Conservation (phyloP, 495 filamentous ascomycete species). For the Penicillium fimorum region DNA sequence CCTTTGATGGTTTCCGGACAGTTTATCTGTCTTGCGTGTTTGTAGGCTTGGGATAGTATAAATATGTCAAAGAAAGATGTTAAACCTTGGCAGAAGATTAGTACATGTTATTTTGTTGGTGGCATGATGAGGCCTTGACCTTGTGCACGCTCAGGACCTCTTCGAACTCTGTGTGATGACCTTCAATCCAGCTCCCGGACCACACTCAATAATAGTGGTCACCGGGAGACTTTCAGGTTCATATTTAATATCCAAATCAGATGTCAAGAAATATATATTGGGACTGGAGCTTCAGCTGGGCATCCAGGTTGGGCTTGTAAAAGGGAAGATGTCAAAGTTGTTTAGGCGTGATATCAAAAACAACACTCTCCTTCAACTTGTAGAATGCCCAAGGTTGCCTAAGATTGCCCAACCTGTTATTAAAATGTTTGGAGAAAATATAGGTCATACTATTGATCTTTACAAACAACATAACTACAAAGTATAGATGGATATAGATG, state of each 20-base stretch:
- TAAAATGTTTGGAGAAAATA: not conserved
- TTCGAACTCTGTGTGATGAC: not conserved
- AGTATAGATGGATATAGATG: not conserved
- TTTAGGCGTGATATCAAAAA: not conserved
- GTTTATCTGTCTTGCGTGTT: not conserved
- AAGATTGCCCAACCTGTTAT: not conserved
- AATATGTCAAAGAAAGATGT: not conserved
- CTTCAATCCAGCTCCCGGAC: not conserved
- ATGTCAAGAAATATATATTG: not conserved
- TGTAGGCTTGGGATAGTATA: not conserved
- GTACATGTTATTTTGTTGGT: no score
- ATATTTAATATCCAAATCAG: not conserved
- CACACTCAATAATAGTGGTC: not conserved
- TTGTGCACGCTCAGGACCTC: not conserved
- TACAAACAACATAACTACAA: not conserved
- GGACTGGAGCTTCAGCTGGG: not conserved
- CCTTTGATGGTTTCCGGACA: not conserved
- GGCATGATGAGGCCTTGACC: not conserved
- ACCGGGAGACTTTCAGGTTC: not conserved
- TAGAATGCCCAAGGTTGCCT: not conserved
- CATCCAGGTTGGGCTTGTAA: not conserved
- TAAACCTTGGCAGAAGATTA: not conserved
- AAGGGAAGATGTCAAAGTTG: not conserved
- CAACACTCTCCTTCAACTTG: not conserved
- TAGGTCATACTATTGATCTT: not conserved